Conservation (phyloP, 2,329 filamentous ascomycete species). For the Thielaviopsis euricoi region DNA sequence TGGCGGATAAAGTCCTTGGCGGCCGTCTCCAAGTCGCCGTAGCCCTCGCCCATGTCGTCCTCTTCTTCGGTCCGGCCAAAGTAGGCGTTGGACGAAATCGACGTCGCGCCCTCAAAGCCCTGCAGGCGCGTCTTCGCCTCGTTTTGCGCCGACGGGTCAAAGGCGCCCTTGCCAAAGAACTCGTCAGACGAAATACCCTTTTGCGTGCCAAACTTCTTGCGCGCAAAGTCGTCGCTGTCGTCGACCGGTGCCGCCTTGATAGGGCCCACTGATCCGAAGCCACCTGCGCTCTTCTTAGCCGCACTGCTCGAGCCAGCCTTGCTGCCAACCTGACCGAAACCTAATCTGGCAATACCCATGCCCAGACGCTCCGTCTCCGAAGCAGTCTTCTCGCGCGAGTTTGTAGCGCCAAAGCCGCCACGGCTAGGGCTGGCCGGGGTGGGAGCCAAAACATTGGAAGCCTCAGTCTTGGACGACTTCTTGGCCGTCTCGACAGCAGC, state of each 20-base stretch:
- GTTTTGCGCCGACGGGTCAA: slow-evolving; percentile 60
- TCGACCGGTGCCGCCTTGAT: slow-evolving; percentile 47
- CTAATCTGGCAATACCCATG: slow-evolving; percentile 72
- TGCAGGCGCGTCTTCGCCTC: slow-evolving; percentile 79
- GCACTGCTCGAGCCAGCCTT: slow-evolving; percentile 37
- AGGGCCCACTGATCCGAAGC: slow-evolving; percentile 72
- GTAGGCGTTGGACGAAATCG: slow-evolving; percentile 94
- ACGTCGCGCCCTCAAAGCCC: slow-evolving; percentile 79
- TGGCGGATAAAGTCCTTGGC: slow-evolving; percentile 92
- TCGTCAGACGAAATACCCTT: slow-evolving; percentile 97
- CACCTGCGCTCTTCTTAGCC: slow-evolving; percentile 58
- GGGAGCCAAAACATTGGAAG: slow-evolving; percentile 51
- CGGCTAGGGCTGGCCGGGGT: slow-evolving; percentile 55
- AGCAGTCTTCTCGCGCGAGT: slow-evolving; percentile 43
- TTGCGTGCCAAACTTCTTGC: slow-evolving; percentile 75
- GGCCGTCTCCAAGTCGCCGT: slow-evolving; percentile 80
- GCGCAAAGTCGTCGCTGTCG: slow-evolving; percentile 70
- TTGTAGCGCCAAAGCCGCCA: slow-evolving; percentile 45
- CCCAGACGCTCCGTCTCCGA: slow-evolving; percentile 78
- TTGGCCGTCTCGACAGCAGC: slow-evolving; percentile 39
- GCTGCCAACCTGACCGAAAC: slow-evolving; percentile 65
- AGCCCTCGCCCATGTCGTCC: slow-evolving; percentile 51
- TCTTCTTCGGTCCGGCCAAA: slow-evolving; percentile 78
- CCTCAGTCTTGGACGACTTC: slow-evolving; percentile 30
- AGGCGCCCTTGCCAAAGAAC: slow-evolving; percentile 85